Conservation (phyloP, 139 green algal genomes). For the Auxenochlorella protothecoides region DNA sequence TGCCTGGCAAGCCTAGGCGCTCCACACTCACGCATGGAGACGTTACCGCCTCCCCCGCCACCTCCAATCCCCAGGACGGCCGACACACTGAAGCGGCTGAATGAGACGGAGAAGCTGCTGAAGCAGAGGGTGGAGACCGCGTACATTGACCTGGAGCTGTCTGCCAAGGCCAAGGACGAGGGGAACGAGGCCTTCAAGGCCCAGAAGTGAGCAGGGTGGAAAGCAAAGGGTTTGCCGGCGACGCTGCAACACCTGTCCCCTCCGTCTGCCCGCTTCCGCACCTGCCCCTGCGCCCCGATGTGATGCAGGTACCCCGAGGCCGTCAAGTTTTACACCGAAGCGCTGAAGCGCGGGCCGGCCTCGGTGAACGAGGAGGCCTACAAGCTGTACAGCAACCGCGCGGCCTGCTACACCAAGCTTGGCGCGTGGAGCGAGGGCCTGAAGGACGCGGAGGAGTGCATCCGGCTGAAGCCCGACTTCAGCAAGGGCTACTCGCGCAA, state of each 20-base stretch:
- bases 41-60: too few species aligned
- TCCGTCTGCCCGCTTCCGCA: neutral
- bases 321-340: conserved; percentile 89
- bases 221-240: too few species aligned
- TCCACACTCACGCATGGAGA: too few species aligned
- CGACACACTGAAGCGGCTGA: conserved; percentile 90
- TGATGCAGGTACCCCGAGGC: conserved; percentile 71
- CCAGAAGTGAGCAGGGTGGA: conserved; percentile 17
- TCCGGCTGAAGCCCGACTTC: conserved; percentile 86
- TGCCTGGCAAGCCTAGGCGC: too few species aligned
- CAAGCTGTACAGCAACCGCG: conserved; percentile 95
- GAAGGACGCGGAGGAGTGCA: conserved; percentile 91
- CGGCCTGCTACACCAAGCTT: conserved; percentile 99
- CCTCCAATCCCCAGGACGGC: conserved; percentile 49
- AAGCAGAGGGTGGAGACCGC: conserved; percentile 62
- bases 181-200: conserved; percentile 93
- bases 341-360: conserved; percentile 76
- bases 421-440: conserved; percentile 82
- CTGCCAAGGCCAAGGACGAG: conserved; percentile 69
- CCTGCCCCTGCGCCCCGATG: neutral
- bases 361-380: conserved; percentile 79
- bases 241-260: neutral
- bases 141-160: conserved; percentile 80
- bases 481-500: conserved; percentile 82
- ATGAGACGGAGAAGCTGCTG: conserved; percentile 79